These are phyloP conservation scores for Uronychia setigera DNA, from an alignment of 73 alveolate species.

Conservation along the genomic window DNA sequence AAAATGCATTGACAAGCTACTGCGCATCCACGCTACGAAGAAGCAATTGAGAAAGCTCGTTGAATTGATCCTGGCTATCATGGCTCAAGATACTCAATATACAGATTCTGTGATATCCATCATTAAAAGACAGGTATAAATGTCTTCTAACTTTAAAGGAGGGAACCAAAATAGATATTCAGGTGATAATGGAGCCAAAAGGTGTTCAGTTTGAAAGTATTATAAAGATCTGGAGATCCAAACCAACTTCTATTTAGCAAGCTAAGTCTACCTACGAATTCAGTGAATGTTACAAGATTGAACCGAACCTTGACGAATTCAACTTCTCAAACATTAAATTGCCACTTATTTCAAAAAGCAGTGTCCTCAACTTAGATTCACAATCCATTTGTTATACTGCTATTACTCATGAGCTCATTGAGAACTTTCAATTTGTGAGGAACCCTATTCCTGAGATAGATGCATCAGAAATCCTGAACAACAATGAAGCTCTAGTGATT, in stretches of 20 bases:
- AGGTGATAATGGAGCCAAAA: background rate
- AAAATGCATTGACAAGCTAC: conserved; percentile 17
- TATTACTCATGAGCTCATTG: background rate
- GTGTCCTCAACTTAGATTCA: background rate
- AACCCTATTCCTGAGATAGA: background rate
- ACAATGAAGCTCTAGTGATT: no score
- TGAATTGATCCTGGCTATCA: conserved; percentile 18
- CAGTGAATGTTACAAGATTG: conserved; percentile 33
- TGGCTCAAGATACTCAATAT: conserved; percentile 11
- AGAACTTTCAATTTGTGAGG: background rate
- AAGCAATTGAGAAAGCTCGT: conserved; percentile 37
- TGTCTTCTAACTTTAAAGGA: background rate
- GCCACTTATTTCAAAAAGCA: conserved; percentile 30
- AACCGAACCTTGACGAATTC: conserved; percentile 32
- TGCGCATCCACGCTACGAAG: conserved; percentile 15
- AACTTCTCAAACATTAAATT: conserved; percentile 25
- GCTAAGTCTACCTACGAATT: conserved; percentile 26
- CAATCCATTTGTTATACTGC: background rate
- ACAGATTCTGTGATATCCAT: background rate
- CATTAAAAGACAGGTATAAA: background rate
- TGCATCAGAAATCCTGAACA: no score
- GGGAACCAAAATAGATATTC: background rate
- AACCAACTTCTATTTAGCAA: conserved; percentile 31
- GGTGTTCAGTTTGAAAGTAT: background rate
- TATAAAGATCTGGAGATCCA: conserved; percentile 28